Evolutionary conservation across 1,284 basidiomycete species (phyloP), one percentile per base, ranked within the genome.

Genomic region (Cryptococcus jaspeensis): DNA sequence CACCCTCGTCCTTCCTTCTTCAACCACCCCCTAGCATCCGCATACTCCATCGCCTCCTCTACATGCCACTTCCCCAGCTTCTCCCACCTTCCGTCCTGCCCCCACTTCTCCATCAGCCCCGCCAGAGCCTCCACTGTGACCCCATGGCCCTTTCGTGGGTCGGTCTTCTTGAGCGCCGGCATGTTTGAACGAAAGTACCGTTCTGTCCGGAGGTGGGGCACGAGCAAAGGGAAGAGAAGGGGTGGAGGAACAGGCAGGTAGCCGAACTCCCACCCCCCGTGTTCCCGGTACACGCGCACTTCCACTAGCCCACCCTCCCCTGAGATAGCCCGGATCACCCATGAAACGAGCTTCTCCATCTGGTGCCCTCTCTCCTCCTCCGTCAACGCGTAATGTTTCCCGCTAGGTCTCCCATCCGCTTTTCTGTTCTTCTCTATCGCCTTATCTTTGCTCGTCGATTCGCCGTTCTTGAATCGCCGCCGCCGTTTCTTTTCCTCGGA

Each of bases 41-140:
- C 72, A 64, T 63, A 71, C 45, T 65, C 61, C 36, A 72, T 16
- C 43, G 66, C 68, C 32, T 67, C 71, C 44, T 64, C 62, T 11
- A 74, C 62, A 2, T 56, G 60, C 67, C 66, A 70, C 41, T 64
- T 63, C 8, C 63, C 61, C 4, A 72, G 49, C n/a, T 69, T 62
- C 58, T 76, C 72, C 72, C 73, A 76, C 46, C 74, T 58, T 20
- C 70, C 69, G 4, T 70, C 70, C 41, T 61, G 56, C 5, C 72
- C 71, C 70, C 71, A 74, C 9, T 38, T 5, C 28, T 54, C 50
- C 59, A 75, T 45, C 9, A 52, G 48, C 25, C 9, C 18, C 1
- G 61, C 40, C 1, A 73, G 16, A 40, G 66, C 59, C 22, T 61
- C 60, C 4, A 65, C 23, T 12, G 49, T 61, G 56, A 68, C 60